phyloP scores from a whole-genome alignment of 2,329 filamentous ascomycete genomes.

The Colletotrichum tanaceti region DNA sequence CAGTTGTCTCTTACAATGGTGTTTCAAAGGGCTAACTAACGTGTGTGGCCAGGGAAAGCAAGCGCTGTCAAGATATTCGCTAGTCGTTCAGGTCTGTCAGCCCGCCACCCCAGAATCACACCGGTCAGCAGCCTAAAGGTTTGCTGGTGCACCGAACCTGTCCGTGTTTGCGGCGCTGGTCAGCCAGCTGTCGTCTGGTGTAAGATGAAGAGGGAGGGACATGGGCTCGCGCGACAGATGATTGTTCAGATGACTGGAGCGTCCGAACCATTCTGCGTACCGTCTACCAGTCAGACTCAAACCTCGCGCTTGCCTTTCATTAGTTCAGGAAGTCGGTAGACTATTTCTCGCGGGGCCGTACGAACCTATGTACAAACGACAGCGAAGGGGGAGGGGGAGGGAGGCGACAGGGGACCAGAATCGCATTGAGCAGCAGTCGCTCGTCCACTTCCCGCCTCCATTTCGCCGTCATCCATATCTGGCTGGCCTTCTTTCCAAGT shows the following conservation, averaged over 20 bases:
- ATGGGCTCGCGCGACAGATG: neutral
- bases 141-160: neutral
- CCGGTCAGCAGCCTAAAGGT: neutral
- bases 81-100: neutral
- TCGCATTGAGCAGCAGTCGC: neutral
- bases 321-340: slow-evolving; percentile 14
- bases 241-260: slow-evolving; percentile 6
- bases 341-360: neutral
- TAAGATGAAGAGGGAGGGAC: neutral
- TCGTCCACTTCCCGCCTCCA: neutral
- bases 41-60: neutral
- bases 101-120: neutral
- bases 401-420: neutral
- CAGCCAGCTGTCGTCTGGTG: slow-evolving; percentile 11
- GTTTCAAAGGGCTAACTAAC: neutral
- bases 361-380: too few species aligned
- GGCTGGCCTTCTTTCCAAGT: neutral
- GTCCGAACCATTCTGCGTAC: neutral
- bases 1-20: neutral
- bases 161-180: slow-evolving; percentile 8
- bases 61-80: neutral
- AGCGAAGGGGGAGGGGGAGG: neutral
- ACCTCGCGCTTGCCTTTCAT: slow-evolving; percentile 3
- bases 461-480: slow-evolving; percentile 1
- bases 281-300: neutral